Evolutionary conservation across 129 eudicot species (phyloP), one percentile per base, ranked within the genome.

Genomic region (Tanacetum coccineum): DNA sequence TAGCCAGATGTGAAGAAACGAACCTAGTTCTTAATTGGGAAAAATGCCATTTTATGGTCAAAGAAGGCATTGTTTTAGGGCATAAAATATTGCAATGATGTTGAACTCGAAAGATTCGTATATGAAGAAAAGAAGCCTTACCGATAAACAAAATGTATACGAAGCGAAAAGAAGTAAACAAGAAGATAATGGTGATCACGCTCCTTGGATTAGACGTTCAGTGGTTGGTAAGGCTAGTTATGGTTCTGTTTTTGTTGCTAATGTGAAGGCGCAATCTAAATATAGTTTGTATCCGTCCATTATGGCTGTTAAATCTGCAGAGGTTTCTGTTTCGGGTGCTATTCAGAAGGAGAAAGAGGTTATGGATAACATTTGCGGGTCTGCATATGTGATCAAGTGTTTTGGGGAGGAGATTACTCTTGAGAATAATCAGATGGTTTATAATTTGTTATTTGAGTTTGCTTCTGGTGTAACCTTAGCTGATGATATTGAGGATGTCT

Each of bases 341-440:
- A 66, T 87, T 77, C 87, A 84, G 78, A 87, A 87, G 60, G 95
- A 87, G 25, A 63, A 36, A 36, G 42, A 6, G 42, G 42, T 36
- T 36, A 36, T 36, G 42, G 42, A 36, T 50, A 85, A 82, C 25
- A 32, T 84, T 42, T 64, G 77, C 0, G 83, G 88, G 42, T 75
- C 83, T 64, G 62, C 79, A 4, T 49, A 75, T 71, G 76, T 88
- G 71, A 80, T 83, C 71, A 68, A 32, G 51, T 84, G 95, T 25
- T 88, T 59, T 54, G 95, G 91, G 50, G 95, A 88, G 6, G 91
- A 88, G 70, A 80, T 81, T 12, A 88, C 91, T 13, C 86, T 82
- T 0, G 67, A 65, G 21, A 80, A 80, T 67, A 84, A 82, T 11
- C 70, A 32, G 51, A 84, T 88, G 91, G 83, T 80, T 9, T 88